Base-by-base conservation (phyloP, 352 stramenopile genomes). In the Globisporangium parvum region DNA sequence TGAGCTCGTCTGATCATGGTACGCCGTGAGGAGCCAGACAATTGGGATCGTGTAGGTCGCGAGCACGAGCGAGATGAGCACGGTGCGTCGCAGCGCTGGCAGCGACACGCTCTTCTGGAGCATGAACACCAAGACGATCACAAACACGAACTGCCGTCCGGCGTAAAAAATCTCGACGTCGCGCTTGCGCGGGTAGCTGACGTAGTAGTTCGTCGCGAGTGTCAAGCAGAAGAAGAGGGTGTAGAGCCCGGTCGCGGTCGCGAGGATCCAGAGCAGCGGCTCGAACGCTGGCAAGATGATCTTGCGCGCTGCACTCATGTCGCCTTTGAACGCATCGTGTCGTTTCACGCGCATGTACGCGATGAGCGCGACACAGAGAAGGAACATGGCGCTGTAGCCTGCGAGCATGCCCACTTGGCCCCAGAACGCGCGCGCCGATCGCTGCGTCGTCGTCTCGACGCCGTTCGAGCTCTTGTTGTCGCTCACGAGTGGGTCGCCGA, bases 41-140 rank as follows among this genome's bases (percentile, higher is more conserved):
- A 63, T 59, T 2, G 69, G 73, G 26, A 84, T 51, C 31, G 66
- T 63, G 51, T 81, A 84, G 14, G 53, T 65, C 20, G 71, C 65
- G 3, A 84, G 55, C 6, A 69, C 24, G 4, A 68, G 12, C 4
- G 71, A 72, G 33, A 80, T 58, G 17, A 46, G 21, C 18, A 75
- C 54, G 0, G 73, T 61, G 14, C 76, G 66, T 23, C 54, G 11
- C 24, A 87, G 62, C 0, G 76, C 73, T 1, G n/a, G n/a, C n/a
- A n/a, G n/a, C n/a, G n/a, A n/a, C n/a, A n/a, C n/a, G n/a, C n/a
- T n/a, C n/a, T n/a, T 79, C 46, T 79, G 50, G 20, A 55, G 23
- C 59, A 85, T 78, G 42, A 81, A 85, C 23, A 85, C 63, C 18
- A 74, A 48, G 23, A 74, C 52, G 31, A 81, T 49, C 39, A 81